phyloP scores from a whole-genome alignment of 1,139 yeast species.

The Suhomyces coccinellae region DNA sequence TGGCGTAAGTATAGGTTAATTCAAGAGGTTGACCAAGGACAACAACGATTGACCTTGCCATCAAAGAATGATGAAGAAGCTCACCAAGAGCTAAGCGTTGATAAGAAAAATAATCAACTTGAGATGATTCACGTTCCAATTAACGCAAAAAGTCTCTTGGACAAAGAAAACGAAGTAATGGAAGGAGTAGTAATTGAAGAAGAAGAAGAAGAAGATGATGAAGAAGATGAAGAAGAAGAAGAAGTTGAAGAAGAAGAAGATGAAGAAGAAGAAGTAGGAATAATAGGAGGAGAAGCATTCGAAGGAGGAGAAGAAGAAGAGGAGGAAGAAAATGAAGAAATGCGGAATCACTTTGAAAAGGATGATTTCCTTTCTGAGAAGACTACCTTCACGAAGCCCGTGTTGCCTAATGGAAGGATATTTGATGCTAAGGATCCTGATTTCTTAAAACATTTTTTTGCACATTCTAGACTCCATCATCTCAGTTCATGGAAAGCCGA shows the following conservation, averaged over 20 bases:
- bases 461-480: conserved; percentile 84
- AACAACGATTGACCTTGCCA: conserved; percentile 32
- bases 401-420: conserved; percentile 16
- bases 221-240: neutral
- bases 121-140: too few species aligned
- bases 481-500: conserved; percentile 85
- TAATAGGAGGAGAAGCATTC: neutral
- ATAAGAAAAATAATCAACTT: too few species aligned
- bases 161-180: neutral
- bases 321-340: neutral
- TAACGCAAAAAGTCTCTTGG: neutral
- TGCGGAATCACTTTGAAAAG: neutral
- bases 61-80: too few species aligned
- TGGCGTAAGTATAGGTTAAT: conserved; percentile 70
- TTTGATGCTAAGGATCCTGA: conserved; percentile 75
- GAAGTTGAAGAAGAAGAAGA: conserved; percentile 5
- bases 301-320: neutral
- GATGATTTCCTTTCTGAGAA: neutral
- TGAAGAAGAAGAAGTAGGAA: conserved; percentile 1
- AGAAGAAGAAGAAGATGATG: conserved; percentile 3
- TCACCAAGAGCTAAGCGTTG: too few species aligned
- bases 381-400: neutral
- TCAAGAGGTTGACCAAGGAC: conserved; percentile 53
- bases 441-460: conserved; percentile 69
- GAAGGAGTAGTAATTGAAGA: conserved; percentile 6